These are phyloP conservation scores for Bocquillonia castaneifolia DNA, from an alignment of 441 rosid genomes.

Conservation along the genomic window DNA sequence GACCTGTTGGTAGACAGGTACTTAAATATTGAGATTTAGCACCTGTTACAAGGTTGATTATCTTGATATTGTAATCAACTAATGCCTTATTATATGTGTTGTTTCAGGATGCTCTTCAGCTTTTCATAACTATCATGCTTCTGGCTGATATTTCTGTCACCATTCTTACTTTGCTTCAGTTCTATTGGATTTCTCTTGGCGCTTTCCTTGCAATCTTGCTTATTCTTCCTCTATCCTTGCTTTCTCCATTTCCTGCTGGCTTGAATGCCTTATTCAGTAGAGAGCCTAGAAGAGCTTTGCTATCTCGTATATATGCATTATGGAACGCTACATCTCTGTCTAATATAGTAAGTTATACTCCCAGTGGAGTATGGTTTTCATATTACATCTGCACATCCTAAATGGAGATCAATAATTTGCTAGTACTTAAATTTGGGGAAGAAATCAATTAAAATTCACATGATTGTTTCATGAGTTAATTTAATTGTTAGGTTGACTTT, in stretches of 20 bases:
- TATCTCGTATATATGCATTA: constrained; percentile 78
- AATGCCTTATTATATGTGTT: constrained; percentile 21
- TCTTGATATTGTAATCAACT: constrained; percentile 14
- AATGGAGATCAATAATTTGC: not conserved
- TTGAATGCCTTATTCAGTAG: constrained; percentile 90
- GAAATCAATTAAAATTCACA: not conserved
- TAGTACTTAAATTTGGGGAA: not conserved
- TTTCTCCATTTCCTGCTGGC: constrained; percentile 94
- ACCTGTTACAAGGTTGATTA: constrained; percentile 4
- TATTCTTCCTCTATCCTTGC: constrained; percentile 85
- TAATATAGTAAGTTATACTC: constrained; percentile 65
- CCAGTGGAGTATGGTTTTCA: not conserved
- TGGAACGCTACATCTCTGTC: constrained; percentile 89
- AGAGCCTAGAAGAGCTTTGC: constrained; percentile 90
- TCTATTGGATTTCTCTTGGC: constrained; percentile 87
- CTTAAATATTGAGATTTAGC: constrained; percentile 19
- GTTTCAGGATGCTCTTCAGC: constrained; percentile 81
- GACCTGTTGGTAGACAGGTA: constrained; percentile 95
- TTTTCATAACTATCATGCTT: constrained; percentile 73
- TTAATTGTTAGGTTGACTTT: constrained; percentile 14
- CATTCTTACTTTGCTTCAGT: constrained; percentile 77
- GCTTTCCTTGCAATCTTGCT: constrained; percentile 86
- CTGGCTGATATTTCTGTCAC: constrained; percentile 83
- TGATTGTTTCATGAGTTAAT: not conserved
- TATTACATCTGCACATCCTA: not conserved